Evolutionary conservation across 495 filamentous ascomycete species (phyloP).

Genomic region (Choiromyces venosus): DNA sequence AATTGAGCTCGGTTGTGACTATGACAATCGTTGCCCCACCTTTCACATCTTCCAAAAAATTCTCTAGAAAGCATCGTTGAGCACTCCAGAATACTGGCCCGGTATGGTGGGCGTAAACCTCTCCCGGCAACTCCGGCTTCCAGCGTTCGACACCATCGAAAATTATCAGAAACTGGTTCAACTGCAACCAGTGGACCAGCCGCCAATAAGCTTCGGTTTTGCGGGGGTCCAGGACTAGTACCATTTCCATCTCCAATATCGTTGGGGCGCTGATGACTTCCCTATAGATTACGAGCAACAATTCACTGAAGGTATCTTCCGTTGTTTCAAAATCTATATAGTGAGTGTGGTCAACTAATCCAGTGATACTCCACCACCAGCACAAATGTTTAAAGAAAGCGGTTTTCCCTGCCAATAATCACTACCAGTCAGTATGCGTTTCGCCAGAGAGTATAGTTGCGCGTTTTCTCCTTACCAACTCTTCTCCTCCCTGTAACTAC

Average conservation of each 20-base stretch:
- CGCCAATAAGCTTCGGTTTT: background rate
- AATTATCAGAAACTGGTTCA: conserved; percentile 4
- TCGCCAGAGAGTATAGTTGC: background rate
- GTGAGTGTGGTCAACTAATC: background rate
- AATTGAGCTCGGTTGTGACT: background rate
- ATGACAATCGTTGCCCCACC: background rate
- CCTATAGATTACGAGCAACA: background rate
- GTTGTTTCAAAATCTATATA: background rate
- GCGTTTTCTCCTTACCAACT: background rate
- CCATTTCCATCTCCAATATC: background rate
- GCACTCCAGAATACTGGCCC: background rate
- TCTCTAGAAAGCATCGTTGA: background rate
- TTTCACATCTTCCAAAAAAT: background rate
- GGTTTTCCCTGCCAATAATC: background rate
- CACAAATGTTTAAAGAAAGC: background rate
- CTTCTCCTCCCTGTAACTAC: background rate
- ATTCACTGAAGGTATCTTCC: background rate
- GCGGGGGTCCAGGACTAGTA: background rate
- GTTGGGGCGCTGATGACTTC: background rate
- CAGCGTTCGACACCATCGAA: conserved; percentile 11
- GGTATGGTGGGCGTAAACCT: background rate
- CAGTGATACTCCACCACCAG: background rate
- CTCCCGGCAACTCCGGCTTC: background rate
- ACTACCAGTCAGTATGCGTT: background rate
- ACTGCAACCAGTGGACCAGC: background rate